Percentiles rank a stretch among this genome's conserved stretches.
Conservation (phyloP, 495 filamentous ascomycete species). For the Penicillium soppii region DNA sequence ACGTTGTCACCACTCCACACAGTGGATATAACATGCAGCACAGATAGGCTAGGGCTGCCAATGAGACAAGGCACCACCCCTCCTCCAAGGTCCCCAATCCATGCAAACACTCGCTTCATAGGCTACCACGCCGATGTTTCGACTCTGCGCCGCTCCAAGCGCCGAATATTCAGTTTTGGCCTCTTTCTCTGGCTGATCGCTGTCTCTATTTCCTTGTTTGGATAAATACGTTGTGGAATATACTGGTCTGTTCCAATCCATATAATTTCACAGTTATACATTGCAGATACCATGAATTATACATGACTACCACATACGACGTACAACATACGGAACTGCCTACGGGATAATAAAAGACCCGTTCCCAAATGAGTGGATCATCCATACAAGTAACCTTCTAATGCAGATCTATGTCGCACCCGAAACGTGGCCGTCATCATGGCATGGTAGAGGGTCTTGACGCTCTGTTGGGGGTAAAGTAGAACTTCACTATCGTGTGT, state of each 20-base stretch:
- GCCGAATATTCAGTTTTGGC: constrained; percentile 17
- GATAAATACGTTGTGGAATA: background rate
- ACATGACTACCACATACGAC: no score
- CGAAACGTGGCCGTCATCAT: constrained; percentile 12
- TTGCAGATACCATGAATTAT: background rate
- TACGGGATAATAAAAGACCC: constrained; percentile 23
- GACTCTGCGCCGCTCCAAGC: constrained; percentile 23
- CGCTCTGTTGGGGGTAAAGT: no score
- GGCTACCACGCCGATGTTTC: constrained; percentile 13
- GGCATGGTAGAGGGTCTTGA: constrained; percentile 1
- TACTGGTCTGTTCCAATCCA: background rate
- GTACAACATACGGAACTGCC: no score
- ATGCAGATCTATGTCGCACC: constrained; percentile 6
- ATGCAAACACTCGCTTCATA: constrained; percentile 20
- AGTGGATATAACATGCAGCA: constrained; percentile 9
- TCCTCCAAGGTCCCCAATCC: constrained; percentile 29
- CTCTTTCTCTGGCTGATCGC: background rate
- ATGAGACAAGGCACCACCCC: constrained; percentile 18
- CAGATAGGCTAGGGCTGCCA: constrained; percentile 16
- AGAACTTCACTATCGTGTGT: no score
- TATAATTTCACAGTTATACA: background rate
- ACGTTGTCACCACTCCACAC: background rate
- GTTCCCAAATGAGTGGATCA: constrained; percentile 18
- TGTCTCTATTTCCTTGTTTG: background rate
- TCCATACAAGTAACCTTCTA: background rate